Percentiles rank a stretch among this genome's conserved stretches.
Evolutionary conservation across 1,284 basidiomycete species (phyloP).

Genomic region (Puccinia coronata): DNA sequence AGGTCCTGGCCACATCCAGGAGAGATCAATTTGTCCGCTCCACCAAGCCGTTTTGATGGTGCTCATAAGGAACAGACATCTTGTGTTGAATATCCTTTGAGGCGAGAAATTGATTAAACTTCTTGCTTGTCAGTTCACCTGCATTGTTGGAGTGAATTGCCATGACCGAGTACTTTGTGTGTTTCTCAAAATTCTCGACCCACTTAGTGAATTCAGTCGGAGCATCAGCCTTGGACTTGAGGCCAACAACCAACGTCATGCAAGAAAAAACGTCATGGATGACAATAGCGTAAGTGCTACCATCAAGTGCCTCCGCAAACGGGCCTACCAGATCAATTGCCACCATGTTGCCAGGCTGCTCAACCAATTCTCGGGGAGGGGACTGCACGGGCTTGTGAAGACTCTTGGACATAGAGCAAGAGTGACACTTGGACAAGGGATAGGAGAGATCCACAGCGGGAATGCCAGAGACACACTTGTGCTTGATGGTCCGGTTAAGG

Average conservation of each 20-base stretch:
- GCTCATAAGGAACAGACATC: slow-evolving; percentile 12
- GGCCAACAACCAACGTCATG: background rate
- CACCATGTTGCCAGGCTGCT: background rate
- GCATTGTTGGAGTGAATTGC: background rate
- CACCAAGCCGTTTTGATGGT: slow-evolving; percentile 9
- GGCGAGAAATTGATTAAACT: background rate
- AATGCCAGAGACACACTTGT: background rate
- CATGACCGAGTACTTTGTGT: background rate
- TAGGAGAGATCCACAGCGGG: background rate
- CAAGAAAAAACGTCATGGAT: background rate
- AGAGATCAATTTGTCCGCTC: slow-evolving; percentile 16
- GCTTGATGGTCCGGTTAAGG: background rate
- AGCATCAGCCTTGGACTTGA: background rate
- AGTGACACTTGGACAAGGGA: background rate
- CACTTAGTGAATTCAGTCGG: background rate
- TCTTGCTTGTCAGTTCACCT: background rate
- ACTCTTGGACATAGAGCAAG: background rate
- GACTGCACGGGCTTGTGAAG: background rate
- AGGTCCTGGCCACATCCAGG: background rate
- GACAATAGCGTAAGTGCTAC: background rate
- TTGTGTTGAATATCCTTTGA: background rate
- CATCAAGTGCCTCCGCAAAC: background rate
- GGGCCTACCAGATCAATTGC: background rate
- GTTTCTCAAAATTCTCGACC: background rate
- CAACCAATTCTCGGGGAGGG: background rate